Evolutionary conservation across 2,329 filamentous ascomycete genomes (phyloP).

Genomic region (Metarhizium rileyi): DNA sequence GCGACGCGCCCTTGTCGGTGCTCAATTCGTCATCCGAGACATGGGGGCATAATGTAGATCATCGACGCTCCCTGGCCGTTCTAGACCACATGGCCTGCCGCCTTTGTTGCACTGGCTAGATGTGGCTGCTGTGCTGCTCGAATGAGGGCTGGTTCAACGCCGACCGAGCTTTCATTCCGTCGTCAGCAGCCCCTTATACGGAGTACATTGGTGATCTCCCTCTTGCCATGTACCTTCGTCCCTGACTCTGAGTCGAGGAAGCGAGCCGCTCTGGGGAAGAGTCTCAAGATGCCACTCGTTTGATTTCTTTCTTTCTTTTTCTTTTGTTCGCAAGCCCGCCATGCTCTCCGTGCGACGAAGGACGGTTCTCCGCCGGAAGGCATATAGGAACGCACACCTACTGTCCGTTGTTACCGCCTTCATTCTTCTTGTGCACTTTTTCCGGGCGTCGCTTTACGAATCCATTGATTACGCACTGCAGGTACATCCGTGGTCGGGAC

Average conservation of each 20-base stretch:
- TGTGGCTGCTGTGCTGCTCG: no score
- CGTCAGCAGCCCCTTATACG: no score
- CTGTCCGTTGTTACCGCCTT: not conserved
- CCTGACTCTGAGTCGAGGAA: no score
- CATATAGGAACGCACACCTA: not conserved
- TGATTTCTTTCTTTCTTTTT: not conserved
- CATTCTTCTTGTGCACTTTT: not conserved
- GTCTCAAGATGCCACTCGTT: not conserved
- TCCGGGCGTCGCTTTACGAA: not conserved
- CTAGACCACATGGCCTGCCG: no score
- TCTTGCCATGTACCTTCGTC: not conserved
- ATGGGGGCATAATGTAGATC: no score
- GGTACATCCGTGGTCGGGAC: conserved; percentile 5
- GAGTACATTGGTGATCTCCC: not conserved
- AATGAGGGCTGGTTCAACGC: no score
- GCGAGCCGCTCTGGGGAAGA: no score
- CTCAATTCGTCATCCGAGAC: not conserved
- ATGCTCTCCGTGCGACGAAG: conserved; percentile 2
- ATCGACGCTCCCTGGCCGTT: no score
- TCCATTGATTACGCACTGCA: conserved; percentile 6
- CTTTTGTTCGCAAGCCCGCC: not conserved
- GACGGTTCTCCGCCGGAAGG: not conserved
- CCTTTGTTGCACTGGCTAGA: no score
- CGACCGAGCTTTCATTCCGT: no score
- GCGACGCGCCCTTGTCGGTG: no score